These are phyloP conservation scores for Persicaria tinctoria DNA, from an alignment of 148 eudicot species.

Conservation along the genomic window DNA sequence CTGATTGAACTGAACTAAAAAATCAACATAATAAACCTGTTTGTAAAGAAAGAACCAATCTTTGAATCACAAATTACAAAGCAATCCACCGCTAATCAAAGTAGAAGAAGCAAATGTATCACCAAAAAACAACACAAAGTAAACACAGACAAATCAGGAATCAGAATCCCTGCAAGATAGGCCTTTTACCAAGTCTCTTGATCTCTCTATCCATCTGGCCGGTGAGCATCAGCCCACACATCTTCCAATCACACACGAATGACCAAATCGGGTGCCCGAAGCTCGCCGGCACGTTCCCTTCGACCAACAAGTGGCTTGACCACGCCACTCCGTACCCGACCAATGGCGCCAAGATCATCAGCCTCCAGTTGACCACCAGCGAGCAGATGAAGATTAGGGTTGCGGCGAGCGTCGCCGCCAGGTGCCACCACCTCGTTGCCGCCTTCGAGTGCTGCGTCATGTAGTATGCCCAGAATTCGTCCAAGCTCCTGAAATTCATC, in stretches of 20 bases:
- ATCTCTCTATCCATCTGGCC: conserved; percentile 83
- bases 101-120: no score
- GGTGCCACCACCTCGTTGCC: conserved; percentile 85
- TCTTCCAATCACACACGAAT: conserved; percentile 72
- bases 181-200: conserved; percentile 88
- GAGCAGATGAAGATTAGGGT: conserved; percentile 42
- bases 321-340: conserved; percentile 76
- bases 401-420: conserved; percentile 53
- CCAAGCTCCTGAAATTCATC: conserved; percentile 72
- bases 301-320: conserved; percentile 86
- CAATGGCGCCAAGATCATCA: conserved; percentile 51
- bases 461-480: conserved; percentile 83
- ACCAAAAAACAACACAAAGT: no score
- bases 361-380: conserved; percentile 51
- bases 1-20: no score
- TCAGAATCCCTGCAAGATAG: conserved; percentile 51
- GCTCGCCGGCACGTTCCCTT: conserved; percentile 66
- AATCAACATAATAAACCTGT: no score
- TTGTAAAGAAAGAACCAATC: no score
- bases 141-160: not conserved
- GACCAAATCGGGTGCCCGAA: conserved; percentile 90
- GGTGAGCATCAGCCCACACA: conserved; percentile 83
- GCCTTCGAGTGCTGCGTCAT: conserved; percentile 80
- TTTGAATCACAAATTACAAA: no score
- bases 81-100: no score